Base-by-base conservation (phyloP, 371 early-diverging fungal species). In the Haplosporangium sp. region DNA sequence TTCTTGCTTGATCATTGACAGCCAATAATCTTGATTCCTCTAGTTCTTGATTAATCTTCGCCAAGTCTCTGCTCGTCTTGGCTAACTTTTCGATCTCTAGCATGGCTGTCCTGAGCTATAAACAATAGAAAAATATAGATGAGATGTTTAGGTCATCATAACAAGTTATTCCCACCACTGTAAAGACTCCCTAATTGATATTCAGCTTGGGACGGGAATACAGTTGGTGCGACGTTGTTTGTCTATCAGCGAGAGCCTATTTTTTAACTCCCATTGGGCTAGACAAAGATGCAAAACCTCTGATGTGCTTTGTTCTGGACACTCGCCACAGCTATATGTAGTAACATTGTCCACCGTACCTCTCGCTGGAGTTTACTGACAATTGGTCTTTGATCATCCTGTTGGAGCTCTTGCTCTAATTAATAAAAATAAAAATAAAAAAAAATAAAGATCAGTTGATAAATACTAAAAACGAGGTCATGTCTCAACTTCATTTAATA, bases 301-400 rank as follows among this genome's bases (percentile, higher is more conserved):
- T 42, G 42, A 9, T 55, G 4, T 34, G 7, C 35, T 55, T 34
- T 55, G 20, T 55, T 20, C 35, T 55, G 15, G 27, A 20, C 27
- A 10, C 6, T 7, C 17, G 17, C 17, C 8, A 52, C 17, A 52
- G 34, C 40, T n/a, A 11, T 45, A 27, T 59, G 13, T 35, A 20
- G 13, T 15, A 9, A 40, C 37, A 47, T 61, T 44, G n/a, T n/a
- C 44, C 11, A 2, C 52, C 61, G 53, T 79, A 75, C 82, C 75
- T 81, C 75, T 17, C 82, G 75, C 57, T 81, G 82, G 9, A 81
- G 82, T n/a, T 81, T 76, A 56, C 60, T 81, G 66, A 81, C 72
- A 63, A 81, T 60, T 42, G 75, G 75, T 7, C 82, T 75, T 45
- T 74, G 82, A 37, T 81, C 76, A 27, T 75, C 72, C 37, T 74